A percentile compares a stretch with the other conserved stretches of the same genome.
Evolutionary conservation across 1,139 yeast genomes (phyloP).

Genomic region (Suhomyces chickasaworum): DNA sequence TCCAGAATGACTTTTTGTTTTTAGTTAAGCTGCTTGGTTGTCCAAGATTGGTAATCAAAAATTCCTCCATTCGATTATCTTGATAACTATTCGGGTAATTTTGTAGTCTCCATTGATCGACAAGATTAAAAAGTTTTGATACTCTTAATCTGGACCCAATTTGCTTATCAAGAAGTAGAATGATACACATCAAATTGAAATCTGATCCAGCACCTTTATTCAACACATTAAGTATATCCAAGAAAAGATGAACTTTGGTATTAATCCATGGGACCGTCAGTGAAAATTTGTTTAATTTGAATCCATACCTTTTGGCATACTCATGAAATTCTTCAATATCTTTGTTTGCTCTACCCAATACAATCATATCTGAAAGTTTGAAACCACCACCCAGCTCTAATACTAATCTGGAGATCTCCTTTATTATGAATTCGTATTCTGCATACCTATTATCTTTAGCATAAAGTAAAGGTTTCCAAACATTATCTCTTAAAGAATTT

Average conservation of each 20-base stretch:
- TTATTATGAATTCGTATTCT: conserved; percentile 45
- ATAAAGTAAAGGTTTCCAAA: conserved; percentile 36
- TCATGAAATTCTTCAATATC: conserved; percentile 49
- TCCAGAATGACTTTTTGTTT: neutral
- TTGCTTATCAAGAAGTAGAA: conserved; percentile 32
- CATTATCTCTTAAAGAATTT: conserved; percentile 23
- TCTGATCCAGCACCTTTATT: conserved; percentile 35
- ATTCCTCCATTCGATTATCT: conserved; percentile 13
- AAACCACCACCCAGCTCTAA: conserved; percentile 49
- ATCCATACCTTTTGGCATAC: conserved; percentile 42
- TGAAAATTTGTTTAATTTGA: conserved; percentile 46
- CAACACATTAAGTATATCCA: conserved; percentile 52
- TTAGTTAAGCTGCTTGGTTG: neutral
- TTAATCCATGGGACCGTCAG: conserved; percentile 57
- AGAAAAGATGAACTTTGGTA: conserved; percentile 49
- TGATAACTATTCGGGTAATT: neutral
- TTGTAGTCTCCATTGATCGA: conserved; percentile 11
- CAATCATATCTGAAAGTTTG: conserved; percentile 53
- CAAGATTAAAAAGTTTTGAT: conserved; percentile 29
- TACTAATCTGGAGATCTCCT: conserved; percentile 49
- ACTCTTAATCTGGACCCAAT: conserved; percentile 28
- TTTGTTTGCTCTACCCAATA: conserved; percentile 57
- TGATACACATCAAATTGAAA: conserved; percentile 33
- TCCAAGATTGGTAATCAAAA: conserved; percentile 2
- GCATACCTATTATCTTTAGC: conserved; percentile 23